Percentiles rank a stretch among this genome's conserved stretches.
Conservation (phyloP, 139 green algal genomes). For the Chlorella vulgaris region DNA sequence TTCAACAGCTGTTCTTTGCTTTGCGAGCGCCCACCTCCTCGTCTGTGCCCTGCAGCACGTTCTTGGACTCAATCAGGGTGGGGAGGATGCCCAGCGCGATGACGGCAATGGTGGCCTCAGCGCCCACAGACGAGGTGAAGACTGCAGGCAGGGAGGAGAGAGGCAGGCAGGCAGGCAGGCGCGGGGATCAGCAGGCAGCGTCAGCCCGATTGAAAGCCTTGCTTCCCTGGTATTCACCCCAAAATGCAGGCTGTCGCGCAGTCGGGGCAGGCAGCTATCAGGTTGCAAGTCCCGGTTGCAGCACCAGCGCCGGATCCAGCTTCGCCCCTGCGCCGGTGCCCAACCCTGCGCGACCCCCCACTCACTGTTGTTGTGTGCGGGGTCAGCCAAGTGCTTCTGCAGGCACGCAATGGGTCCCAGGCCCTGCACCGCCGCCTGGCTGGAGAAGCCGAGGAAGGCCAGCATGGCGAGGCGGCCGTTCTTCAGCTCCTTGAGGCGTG, state of each 20-base stretch:
- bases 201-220: too few relatives aligned
- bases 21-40: conserved; percentile 1
- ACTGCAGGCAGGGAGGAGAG: conserved; percentile 30
- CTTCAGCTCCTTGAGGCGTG: conserved; percentile 95
- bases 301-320: too few relatives aligned
- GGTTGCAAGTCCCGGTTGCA: too few relatives aligned
- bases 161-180: background rate
- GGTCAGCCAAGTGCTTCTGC: conserved; percentile 80
- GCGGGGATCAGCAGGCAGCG: too few relatives aligned
- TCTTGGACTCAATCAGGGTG: conserved; percentile 81
- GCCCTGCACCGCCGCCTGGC: conserved; percentile 76
- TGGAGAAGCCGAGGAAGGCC: conserved; percentile 90
- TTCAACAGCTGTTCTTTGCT: background rate
- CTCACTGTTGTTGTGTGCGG: conserved; percentile 89
- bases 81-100: conserved; percentile 72
- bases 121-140: conserved; percentile 83
- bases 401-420: conserved; percentile 87
- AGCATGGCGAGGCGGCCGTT: conserved; percentile 89
- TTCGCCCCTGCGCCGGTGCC: too few relatives aligned
- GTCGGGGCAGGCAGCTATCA: too few relatives aligned
- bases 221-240: too few relatives aligned
- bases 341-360: too few relatives aligned
- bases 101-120: conserved; percentile 72
- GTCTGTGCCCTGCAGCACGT: conserved; percentile 45
- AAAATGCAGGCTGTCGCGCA: too few relatives aligned